Conservation (phyloP, 495 filamentous ascomycete species). For the Pseudoneurospora amorphoporcata region DNA sequence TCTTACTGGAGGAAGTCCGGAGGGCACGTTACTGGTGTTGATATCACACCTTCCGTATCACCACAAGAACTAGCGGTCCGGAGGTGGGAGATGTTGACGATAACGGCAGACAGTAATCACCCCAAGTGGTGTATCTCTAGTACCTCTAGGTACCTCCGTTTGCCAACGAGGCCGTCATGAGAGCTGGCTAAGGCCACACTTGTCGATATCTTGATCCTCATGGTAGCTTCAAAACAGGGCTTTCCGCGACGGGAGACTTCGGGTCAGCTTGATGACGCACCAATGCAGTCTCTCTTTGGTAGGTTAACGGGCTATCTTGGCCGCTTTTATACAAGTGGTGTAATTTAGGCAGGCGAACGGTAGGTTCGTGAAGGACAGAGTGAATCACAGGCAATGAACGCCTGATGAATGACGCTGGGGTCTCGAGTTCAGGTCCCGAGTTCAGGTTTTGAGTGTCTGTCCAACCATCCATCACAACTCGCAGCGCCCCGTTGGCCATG, state of each 20-base stretch:
- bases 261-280: not conserved
- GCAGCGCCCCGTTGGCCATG: not conserved
- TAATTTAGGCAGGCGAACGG: not conserved
- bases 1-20: not conserved
- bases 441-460: not conserved
- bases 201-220: not conserved
- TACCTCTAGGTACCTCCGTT: not conserved
- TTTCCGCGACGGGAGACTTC: not conserved
- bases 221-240: not conserved
- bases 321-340: not conserved
- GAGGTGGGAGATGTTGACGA: not conserved
- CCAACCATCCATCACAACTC: not conserved
- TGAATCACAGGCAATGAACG: not conserved
- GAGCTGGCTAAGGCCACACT: not conserved
- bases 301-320: not conserved
- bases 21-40: not conserved
- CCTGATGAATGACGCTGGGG: not conserved
- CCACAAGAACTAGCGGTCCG: not conserved
- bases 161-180: not conserved
- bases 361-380: not conserved
- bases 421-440: not conserved
- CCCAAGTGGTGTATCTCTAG: not conserved
- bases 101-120: not conserved
- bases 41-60: not conserved
- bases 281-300: not conserved